These are phyloP conservation scores for Colletotrichum sp. DNA, from an alignment of 2,329 filamentous ascomycete species.

Conservation along the genomic window DNA sequence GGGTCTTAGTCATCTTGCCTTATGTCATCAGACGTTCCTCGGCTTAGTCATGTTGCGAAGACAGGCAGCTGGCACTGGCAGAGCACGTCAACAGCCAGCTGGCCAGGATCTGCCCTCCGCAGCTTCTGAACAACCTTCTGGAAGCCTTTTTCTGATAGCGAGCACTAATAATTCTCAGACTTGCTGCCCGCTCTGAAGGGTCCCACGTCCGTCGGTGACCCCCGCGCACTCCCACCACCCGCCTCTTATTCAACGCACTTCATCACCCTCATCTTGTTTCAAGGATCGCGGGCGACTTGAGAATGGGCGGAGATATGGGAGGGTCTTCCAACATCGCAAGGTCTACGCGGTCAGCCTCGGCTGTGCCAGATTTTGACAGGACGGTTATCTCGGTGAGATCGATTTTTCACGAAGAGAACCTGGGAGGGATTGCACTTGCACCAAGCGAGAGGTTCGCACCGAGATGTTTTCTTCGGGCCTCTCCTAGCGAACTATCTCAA, in stretches of 20 bases:
- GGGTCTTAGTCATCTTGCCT: neutral
- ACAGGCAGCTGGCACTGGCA: too few species aligned
- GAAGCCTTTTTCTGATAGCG: neutral
- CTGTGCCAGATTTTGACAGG: neutral
- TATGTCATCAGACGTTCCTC: neutral
- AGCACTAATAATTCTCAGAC: constrained; percentile 2
- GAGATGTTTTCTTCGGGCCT: neutral
- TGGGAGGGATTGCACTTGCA: neutral
- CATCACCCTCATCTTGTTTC: constrained; percentile 9
- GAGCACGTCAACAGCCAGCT: neutral
- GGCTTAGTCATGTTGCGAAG: neutral
- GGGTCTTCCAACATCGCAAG: neutral
- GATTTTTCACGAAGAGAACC: neutral
- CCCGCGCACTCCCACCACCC: neutral
- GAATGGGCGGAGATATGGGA: neutral
- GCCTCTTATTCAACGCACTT: neutral
- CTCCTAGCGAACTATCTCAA: neutral
- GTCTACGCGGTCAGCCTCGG: neutral
- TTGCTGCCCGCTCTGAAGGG: neutral
- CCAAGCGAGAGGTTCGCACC: neutral
- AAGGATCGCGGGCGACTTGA: neutral
- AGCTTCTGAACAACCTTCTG: neutral
- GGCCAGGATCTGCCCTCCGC: neutral
- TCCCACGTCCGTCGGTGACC: neutral
- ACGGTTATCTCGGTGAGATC: neutral